A percentile compares a stretch with the other conserved stretches of the same genome.
These are phyloP conservation scores for Centaurea solstitialis DNA, from an alignment of 129 eudicot genomes.

Conservation along the genomic window DNA sequence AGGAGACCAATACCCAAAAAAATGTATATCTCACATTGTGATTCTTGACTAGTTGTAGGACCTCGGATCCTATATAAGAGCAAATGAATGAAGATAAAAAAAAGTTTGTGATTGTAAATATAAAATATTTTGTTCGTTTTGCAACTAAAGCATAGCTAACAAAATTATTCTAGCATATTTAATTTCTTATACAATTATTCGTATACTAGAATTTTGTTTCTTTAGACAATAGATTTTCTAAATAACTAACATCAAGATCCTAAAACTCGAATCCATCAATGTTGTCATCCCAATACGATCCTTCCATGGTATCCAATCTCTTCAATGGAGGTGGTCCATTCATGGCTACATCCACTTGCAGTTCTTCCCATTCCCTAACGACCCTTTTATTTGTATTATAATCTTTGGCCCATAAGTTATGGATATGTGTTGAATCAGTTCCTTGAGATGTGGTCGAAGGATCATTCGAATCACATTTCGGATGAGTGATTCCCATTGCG, in stretches of 20 bases:
- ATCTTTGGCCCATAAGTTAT: slow-evolving; percentile 1
- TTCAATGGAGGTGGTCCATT: slow-evolving; percentile 35
- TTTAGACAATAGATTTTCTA: slow-evolving; percentile 53
- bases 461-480: slow-evolving; percentile 8
- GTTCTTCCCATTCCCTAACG: slow-evolving; percentile 37
- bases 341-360: slow-evolving; percentile 25
- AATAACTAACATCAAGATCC: slow-evolving; percentile 59
- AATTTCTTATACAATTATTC: not conserved
- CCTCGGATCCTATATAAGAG: not conserved
- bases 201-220: not conserved
- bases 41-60: not conserved
- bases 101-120: not conserved
- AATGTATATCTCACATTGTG: not conserved
- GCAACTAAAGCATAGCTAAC: not conserved
- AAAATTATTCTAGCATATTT: slow-evolving; percentile 11
- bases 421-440: not conserved
- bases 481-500: slow-evolving; percentile 22
- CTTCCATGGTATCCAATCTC: slow-evolving; percentile 39
- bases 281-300: slow-evolving; percentile 13
- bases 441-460: not conserved
- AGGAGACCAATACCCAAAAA: not conserved
- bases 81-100: not conserved
- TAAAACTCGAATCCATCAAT: slow-evolving; percentile 48
- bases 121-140: not conserved
- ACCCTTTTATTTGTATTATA: slow-evolving; percentile 37